Evolutionary conservation across 208 protist genomes (phyloP), one percentile per base, ranked within the genome.

Genomic region (Acanthamoeba royreba): DNA sequence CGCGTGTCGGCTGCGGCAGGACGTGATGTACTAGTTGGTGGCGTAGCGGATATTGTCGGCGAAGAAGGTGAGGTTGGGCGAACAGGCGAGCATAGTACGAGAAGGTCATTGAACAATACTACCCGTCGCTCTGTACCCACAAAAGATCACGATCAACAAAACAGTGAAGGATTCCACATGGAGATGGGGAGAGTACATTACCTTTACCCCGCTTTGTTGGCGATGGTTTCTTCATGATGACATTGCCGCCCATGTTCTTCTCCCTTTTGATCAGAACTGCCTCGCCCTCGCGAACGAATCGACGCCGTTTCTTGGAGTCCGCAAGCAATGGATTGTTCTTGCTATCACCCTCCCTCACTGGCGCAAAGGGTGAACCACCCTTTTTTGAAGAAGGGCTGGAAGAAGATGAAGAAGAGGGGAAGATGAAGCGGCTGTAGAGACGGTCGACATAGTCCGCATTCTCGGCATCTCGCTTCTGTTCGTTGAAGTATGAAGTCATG

Each of bases 401-500:
- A 19, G 72, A 83, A 11, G 72, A 83, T 2, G 72, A 33, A 15
- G 49, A 22, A 13, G 72, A 83, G 13, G 72, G 72, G 40, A 83
- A 83, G 42, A 83, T 17, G 42, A 83, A 83, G 42, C 72, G 72
- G 1, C 42, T 22, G 42, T 83, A 83, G 22, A 83, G 72, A 13
- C 72, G 72, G 25, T 83, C 81, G 2, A 89, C 49, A 33, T 89
- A 89, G 52, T 89, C 81, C 0, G 52, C 45, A 15, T 89, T 89
- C 81, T 89, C 81, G 81, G 81, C 81, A 25, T 89, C 81, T 42
- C 81, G 45, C 81, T 89, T 89, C 81, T 89, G 81, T 25, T 89
- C 81, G 81, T 89, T 89, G 35, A 89, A 55, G 35, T 66, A 89
- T 7, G 45, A 55, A 2, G 81, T 89, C 49, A 66, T 89, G 49